A percentile compares a stretch with the other conserved stretches of the same genome.
Evolutionary conservation across 805 yeast genomes (phyloP).

Genomic region (Candida piceae): DNA sequence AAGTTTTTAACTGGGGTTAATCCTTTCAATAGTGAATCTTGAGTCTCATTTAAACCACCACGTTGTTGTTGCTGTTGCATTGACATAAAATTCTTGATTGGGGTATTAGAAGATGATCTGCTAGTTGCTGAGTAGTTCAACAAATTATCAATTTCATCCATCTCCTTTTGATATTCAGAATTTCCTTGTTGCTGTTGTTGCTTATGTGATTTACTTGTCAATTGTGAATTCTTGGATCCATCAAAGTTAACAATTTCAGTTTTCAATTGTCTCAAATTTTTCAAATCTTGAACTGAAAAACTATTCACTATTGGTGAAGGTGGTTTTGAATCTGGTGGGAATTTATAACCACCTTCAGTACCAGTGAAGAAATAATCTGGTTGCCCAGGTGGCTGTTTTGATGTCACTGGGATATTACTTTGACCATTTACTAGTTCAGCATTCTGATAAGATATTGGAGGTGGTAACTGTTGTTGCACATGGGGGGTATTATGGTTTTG

Average conservation of each 20-base stretch:
- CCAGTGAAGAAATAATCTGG: constrained; percentile 46
- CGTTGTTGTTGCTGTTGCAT: constrained; percentile 9
- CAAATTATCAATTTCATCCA: constrained; percentile 3
- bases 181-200: constrained; percentile 7
- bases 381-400: no score
- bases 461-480: no score
- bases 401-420: no score
- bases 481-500: not conserved
- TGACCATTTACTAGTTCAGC: no score
- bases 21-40: not conserved
- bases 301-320: constrained; percentile 21
- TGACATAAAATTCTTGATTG: constrained; percentile 33
- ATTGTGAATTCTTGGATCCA: no score
- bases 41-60: no score
- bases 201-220: no score
- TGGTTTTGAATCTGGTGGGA: constrained; percentile 39
- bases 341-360: constrained; percentile 44
- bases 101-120: constrained; percentile 23
- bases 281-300: constrained; percentile 41
- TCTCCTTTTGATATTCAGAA: not conserved
- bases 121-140: constrained; percentile 2
- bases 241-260: no score
- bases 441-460: no score
- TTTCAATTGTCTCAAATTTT: constrained; percentile 13
- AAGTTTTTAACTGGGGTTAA: not conserved